Percentiles rank a stretch among this genome's conserved stretches.
These are phyloP conservation scores for Cairneyella variabilis DNA, from an alignment of 495 filamentous ascomycete genomes.

Conservation along the genomic window DNA sequence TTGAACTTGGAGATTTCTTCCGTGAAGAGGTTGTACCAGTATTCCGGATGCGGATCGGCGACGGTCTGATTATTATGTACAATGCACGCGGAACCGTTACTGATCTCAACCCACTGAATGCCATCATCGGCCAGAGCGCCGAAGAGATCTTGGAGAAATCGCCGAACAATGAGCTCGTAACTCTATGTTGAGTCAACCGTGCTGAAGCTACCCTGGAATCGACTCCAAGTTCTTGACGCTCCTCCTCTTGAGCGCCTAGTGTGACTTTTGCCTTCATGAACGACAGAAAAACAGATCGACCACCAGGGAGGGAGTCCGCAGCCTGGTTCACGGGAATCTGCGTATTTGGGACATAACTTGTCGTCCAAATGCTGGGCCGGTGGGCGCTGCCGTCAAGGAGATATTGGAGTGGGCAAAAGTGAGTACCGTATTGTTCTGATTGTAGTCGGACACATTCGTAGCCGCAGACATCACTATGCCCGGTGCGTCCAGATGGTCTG, in stretches of 20 bases:
- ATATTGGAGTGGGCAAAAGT: background rate
- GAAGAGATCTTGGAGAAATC: background rate
- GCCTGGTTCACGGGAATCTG: background rate
- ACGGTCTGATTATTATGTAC: background rate
- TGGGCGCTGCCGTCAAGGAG: background rate
- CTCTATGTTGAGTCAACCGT: background rate
- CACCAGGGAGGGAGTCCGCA: background rate
- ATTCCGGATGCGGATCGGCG: background rate
- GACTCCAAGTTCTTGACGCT: background rate
- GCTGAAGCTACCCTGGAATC: background rate
- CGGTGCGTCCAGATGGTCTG: background rate
- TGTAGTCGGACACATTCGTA: background rate
- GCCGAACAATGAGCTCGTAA: background rate
- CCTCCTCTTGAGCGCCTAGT: background rate
- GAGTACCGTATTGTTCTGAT: background rate
- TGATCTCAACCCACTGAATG: slow-evolving; percentile 7
- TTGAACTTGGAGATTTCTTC: slow-evolving; percentile 1
- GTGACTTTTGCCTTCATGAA: background rate
- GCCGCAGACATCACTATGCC: background rate
- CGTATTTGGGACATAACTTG: background rate
- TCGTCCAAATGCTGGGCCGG: background rate
- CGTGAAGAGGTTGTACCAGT: background rate
- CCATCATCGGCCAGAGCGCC: background rate
- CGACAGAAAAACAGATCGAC: background rate
- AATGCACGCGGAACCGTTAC: background rate